Conservation (phyloP, 2,329 filamentous ascomycete genomes). For the Trichoderma arundinaceum region DNA sequence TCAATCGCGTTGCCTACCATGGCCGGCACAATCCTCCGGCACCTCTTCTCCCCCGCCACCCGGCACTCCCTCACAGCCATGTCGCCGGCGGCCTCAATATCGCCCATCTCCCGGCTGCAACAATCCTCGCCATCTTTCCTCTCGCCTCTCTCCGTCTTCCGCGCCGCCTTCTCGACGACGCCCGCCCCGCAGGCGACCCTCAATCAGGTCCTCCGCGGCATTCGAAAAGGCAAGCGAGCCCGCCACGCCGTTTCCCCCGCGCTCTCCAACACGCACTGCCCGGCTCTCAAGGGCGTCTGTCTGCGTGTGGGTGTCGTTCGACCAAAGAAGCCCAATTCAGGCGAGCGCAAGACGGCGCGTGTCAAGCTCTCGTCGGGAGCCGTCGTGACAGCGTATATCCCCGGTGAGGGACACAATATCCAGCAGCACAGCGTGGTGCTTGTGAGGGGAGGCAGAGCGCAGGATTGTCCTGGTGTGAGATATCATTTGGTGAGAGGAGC, state of each 20-base stretch:
- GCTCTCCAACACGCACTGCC: constrained; percentile 69
- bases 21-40: constrained; percentile 46
- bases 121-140: constrained; percentile 41
- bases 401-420: constrained; percentile 97
- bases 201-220: constrained; percentile 77
- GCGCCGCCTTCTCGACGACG: constrained; percentile 60
- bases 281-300: constrained; percentile 93
- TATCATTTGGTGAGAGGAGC: constrained; percentile 93
- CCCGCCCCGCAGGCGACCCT: constrained; percentile 65
- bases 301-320: constrained; percentile 91
- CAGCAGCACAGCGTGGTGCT: constrained; percentile 98
- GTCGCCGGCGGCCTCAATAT: constrained; percentile 35
- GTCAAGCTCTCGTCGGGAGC: constrained; percentile 86
- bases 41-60: constrained; percentile 44
- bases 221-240: constrained; percentile 77
- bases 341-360: constrained; percentile 93
- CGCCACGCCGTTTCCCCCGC: constrained; percentile 90
- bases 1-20: constrained; percentile 38
- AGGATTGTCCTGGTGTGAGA: constrained; percentile 98
- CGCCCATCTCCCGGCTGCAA: constrained; percentile 29
- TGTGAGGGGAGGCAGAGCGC: constrained; percentile 87
- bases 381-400: constrained; percentile 91
- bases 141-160: constrained; percentile 36
- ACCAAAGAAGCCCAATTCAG: constrained; percentile 99
- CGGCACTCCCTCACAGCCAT: constrained; percentile 39